Base-by-base conservation (phyloP, 164 flowering plant species). In the Sedum album region DNA sequence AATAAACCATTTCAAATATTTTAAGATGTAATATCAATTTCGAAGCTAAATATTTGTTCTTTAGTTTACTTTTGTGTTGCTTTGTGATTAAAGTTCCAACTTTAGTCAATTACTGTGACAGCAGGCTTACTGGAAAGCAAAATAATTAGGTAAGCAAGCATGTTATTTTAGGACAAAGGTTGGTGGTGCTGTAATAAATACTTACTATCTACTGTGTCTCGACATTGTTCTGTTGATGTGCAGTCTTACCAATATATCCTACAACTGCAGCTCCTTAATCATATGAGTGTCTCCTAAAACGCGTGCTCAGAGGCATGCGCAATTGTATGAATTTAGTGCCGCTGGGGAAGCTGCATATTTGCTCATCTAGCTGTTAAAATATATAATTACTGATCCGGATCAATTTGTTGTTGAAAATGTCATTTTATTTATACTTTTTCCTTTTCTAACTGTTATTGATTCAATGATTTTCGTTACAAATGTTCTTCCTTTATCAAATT, bases 81-180 rank as follows among this genome's bases (percentile, higher is more conserved):
- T 57, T 57, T 57, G 14, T 57, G 14, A 25, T 26, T 57, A 57
- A 28, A 28, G 62, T 30, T 5, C 33, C 31, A 57, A 30, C 33
- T 57, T 57, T 57, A 57, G 33, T 17, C 62, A 10, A 57, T 57
- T 57, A 57, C 11, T 57, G 62, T 57, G 62, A 57, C 62, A 57
- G 7, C 31, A 25, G 33, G 62, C 62, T 20, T 4, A 57, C 31
- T 57, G 33, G 2, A 57, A 57, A 57, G 62, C 62, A 57, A 14
- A 55, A 25, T 55, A 55, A 57, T 57, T 57, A 57, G 31, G 62
- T 30, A 26, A 57, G 28, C 35, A 28, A 57, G 62, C 62, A 30
- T 26, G 62, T 28, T 57, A 57, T 57, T 33, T 57, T 28, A 28
- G 33, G 62, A 57, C 33, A 57, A 57, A 57, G 62, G 33, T 57